These are phyloP conservation scores for Thelonectria rubi DNA, from an alignment of 2,329 filamentous ascomycete species.

Conservation along the genomic window DNA sequence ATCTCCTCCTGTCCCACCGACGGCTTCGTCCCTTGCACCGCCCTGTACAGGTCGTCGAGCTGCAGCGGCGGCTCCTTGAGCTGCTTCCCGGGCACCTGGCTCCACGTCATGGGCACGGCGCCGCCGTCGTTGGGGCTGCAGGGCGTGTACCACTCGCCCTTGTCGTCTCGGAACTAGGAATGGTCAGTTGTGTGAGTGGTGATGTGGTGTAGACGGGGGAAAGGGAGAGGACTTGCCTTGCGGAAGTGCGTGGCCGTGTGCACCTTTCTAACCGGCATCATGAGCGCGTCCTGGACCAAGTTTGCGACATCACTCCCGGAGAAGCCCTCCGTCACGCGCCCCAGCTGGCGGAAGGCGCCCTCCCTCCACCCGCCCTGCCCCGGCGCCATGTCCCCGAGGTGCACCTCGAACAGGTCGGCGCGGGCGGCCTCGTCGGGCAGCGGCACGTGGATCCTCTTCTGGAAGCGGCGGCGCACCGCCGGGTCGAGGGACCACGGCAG, in stretches of 20 bases:
- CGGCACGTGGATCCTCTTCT: slow-evolving; percentile 24
- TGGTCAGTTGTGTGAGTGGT: background rate
- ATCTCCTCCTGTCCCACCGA: slow-evolving; percentile 22
- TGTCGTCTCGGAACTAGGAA: slow-evolving; percentile 12
- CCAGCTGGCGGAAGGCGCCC: background rate
- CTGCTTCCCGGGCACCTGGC: slow-evolving; percentile 17
- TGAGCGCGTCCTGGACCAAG: slow-evolving; percentile 22
- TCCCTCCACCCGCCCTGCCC: background rate
- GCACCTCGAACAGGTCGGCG: slow-evolving; percentile 20
- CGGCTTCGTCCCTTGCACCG: slow-evolving; percentile 2
- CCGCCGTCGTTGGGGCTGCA: slow-evolving; percentile 6
- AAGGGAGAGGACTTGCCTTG: slow-evolving; percentile 3
- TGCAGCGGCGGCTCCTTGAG: slow-evolving; percentile 19
- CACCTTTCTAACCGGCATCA: slow-evolving; percentile 23
- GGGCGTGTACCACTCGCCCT: slow-evolving; percentile 27
- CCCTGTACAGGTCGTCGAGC: slow-evolving; percentile 12
- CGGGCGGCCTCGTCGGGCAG: slow-evolving; percentile 21
- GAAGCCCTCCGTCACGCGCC: slow-evolving; percentile 12
- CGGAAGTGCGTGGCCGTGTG: slow-evolving; percentile 22
- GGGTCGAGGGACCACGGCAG: slow-evolving; percentile 23
- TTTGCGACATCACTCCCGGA: slow-evolving; percentile 23
- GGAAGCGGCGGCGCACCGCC: slow-evolving; percentile 20
- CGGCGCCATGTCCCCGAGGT: slow-evolving; percentile 15
- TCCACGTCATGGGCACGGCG: slow-evolving; percentile 23
- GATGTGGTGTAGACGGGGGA: too few relatives aligned